phyloP scores from a whole-genome alignment of 768 basidiomycete species.

The Pleurotus ostreatus region DNA sequence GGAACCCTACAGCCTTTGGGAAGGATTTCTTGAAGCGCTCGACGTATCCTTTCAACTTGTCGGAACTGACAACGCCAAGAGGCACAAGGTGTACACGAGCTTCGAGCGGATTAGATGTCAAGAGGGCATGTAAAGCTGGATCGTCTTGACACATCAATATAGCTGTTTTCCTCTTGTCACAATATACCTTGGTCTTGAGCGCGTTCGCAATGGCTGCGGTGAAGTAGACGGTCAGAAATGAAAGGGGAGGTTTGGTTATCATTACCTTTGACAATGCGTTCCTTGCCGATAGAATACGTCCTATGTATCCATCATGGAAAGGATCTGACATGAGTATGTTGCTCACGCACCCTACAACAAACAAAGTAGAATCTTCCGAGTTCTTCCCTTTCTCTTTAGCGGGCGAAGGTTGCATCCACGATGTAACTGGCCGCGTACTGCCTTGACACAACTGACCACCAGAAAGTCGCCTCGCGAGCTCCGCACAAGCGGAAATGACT shows the following conservation, averaged over 20 bases:
- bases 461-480: conserved; percentile 62
- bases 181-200: conserved; percentile 80
- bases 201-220: conserved; percentile 77
- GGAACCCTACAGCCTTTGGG: conserved; percentile 70
- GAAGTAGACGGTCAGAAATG: neutral
- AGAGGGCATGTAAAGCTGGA: conserved; percentile 69
- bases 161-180: conserved; percentile 78
- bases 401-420: neutral
- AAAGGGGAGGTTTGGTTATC: neutral
- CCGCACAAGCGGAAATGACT: conserved; percentile 90
- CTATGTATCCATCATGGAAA: conserved; percentile 30
- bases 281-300: conserved; percentile 97
- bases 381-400: conserved; percentile 13
- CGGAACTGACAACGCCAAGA: conserved; percentile 67
- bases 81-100: conserved; percentile 87
- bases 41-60: conserved; percentile 74
- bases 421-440: neutral
- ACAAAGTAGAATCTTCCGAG: conserved; percentile 40
- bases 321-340: neutral
- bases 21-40: conserved; percentile 71
- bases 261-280: conserved; percentile 91
- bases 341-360: conserved; percentile 66
- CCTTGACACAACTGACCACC: conserved; percentile 27
- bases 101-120: conserved; percentile 71
- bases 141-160: conserved; percentile 86